A percentile compares a stretch with the other conserved stretches of the same genome.
Conservation (phyloP, 1,284 basidiomycete genomes). For the Trametes sp. region DNA sequence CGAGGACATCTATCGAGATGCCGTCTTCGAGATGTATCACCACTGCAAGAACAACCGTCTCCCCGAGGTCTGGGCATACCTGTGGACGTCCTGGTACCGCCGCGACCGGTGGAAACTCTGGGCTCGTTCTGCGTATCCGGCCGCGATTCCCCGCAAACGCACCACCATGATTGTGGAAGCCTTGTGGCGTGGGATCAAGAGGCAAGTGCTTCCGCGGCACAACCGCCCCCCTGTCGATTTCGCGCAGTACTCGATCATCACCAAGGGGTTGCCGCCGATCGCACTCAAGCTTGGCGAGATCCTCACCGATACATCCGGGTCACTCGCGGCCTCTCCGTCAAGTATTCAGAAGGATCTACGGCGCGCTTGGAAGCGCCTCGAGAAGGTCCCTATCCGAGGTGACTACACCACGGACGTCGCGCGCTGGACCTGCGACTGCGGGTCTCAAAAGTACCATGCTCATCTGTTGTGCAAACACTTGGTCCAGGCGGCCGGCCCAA, state of each 20-base stretch:
- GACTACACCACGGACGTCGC: not conserved
- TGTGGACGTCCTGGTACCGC: constrained; percentile 31
- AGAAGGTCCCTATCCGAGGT: not conserved
- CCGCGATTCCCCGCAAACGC: constrained; percentile 16
- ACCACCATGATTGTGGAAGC: constrained; percentile 33
- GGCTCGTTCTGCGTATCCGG: constrained; percentile 15
- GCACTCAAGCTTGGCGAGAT: constrained; percentile 7
- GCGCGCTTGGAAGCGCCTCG: not conserved
- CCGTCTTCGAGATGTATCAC: constrained; percentile 10
- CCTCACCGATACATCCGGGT: not conserved
- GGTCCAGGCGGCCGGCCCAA: not conserved
- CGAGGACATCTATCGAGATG: constrained; percentile 17
- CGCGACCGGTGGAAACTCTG: constrained; percentile 22
- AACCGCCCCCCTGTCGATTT: constrained; percentile 25
- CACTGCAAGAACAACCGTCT: constrained; percentile 24
- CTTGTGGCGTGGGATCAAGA: constrained; percentile 27
- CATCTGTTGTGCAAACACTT: not conserved
- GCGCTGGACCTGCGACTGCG: not conserved
- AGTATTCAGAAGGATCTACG: not conserved
- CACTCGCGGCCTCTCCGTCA: not conserved
- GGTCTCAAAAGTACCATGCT: not conserved
- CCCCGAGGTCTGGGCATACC: constrained; percentile 29
- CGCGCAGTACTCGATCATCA: constrained; percentile 11
- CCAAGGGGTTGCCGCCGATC: constrained; percentile 17
- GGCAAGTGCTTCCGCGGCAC: constrained; percentile 17